Percentiles rank a stretch among this genome's conserved stretches.
phyloP scores from a whole-genome alignment of 768 basidiomycete genomes.

The Leccinum disarticulatum region DNA sequence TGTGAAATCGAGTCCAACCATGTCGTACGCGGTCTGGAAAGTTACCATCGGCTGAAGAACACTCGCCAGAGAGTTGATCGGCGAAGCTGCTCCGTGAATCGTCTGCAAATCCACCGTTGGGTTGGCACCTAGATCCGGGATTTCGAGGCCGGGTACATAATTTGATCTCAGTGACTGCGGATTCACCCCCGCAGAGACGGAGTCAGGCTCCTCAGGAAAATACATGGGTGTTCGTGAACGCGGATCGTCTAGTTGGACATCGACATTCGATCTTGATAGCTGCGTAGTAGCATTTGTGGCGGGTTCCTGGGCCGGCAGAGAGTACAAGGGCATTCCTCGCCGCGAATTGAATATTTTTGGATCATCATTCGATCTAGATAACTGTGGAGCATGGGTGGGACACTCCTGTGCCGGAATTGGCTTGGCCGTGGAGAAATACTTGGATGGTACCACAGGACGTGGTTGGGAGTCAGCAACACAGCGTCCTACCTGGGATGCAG shows the following conservation, averaged over 20 bases:
- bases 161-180: not conserved
- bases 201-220: conserved; percentile 7
- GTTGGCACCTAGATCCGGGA: not conserved
- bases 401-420: not conserved
- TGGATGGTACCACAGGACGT: conserved; percentile 7
- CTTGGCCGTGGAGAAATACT: conserved; percentile 10
- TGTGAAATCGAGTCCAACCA: conserved; percentile 10
- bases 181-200: not conserved
- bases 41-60: conserved; percentile 3
- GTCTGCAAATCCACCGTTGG: not conserved
- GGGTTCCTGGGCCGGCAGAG: not conserved
- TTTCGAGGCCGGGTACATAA: not conserved
- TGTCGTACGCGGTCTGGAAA: conserved; percentile 13
- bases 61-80: conserved; percentile 7
- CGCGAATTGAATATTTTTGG: not conserved
- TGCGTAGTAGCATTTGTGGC: not conserved
- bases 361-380: not conserved
- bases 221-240: not conserved
- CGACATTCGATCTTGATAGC: not conserved
- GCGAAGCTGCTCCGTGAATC: not conserved
- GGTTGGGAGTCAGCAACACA: conserved; percentile 8
- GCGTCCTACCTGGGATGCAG: conserved; percentile 49
- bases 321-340: conserved; percentile 11
- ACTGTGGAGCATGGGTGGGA: not conserved
- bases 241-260: conserved; percentile 5